phyloP scores from a whole-genome alignment of 805 yeast species.

The Metschnikowia lochheadii region DNA sequence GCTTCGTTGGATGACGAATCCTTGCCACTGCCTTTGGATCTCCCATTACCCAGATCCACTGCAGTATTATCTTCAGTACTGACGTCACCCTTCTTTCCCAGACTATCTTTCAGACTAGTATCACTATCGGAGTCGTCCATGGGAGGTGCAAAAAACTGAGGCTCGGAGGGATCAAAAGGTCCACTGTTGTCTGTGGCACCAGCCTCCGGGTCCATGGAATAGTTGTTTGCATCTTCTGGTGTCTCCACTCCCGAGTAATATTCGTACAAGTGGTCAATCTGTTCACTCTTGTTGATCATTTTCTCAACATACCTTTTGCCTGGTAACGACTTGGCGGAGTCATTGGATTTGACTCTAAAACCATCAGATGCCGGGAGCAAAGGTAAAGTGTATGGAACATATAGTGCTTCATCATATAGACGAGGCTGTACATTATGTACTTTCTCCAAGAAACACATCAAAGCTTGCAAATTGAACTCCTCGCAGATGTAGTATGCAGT shows the following conservation, averaged over 20 bases:
- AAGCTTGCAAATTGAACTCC: conserved; percentile 61
- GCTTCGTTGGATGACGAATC: conserved; percentile 2
- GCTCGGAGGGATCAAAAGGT: conserved; percentile 86
- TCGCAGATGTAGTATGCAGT: conserved; percentile 92
- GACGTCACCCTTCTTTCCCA: not conserved
- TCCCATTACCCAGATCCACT: not conserved
- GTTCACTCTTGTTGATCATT: conserved; percentile 75
- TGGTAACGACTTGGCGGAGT: conserved; percentile 41
- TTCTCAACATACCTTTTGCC: conserved; percentile 62
- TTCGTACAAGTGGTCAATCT: conserved; percentile 87
- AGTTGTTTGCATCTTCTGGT: conserved; percentile 50
- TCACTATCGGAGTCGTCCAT: conserved; percentile 16
- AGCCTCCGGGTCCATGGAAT: conserved; percentile 42
- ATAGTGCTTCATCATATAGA: conserved; percentile 86
- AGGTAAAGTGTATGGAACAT: conserved; percentile 86
- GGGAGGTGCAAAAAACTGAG: conserved; percentile 72
- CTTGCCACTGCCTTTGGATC: not conserved
- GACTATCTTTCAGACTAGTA: conserved; percentile 16
- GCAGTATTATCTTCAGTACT: conserved; percentile 5
- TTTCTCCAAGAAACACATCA: conserved; percentile 59
- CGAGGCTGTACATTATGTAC: conserved; percentile 84
- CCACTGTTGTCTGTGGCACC: conserved; percentile 44
- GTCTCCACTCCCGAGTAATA: conserved; percentile 79
- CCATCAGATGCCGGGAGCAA: conserved; percentile 80
- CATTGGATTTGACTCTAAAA: conserved; percentile 68